These are phyloP conservation scores for Lyophyllum semitale DNA, from an alignment of 768 basidiomycete species.

Conservation along the genomic window DNA sequence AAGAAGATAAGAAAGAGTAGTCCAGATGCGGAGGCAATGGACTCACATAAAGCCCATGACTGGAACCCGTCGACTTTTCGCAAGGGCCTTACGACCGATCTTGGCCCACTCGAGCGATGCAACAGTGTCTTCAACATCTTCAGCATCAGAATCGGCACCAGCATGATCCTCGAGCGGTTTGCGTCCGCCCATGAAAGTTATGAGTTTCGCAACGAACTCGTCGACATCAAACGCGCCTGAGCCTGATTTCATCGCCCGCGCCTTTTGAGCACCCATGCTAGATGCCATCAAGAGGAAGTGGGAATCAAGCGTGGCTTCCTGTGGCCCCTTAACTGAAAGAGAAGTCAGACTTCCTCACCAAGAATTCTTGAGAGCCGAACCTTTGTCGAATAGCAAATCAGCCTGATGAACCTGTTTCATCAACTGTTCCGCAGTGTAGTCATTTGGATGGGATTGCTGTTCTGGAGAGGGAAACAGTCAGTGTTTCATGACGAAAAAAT, in stretches of 20 bases:
- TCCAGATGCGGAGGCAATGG: background rate
- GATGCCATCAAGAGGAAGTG: conserved; percentile 76
- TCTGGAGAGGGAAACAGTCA: conserved; percentile 24
- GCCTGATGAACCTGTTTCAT: conserved; percentile 57
- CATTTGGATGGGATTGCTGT: conserved; percentile 53
- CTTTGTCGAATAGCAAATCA: conserved; percentile 65
- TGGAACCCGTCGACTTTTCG: conserved; percentile 77
- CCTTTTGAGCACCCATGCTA: conserved; percentile 80
- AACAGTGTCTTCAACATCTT: conserved; percentile 47
- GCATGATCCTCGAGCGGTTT: conserved; percentile 43
- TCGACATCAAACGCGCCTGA: conserved; percentile 89
- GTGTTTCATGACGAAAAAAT: background rate
- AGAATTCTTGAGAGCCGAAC: conserved; percentile 29
- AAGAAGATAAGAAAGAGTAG: conserved; percentile 14
- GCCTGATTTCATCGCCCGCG: conserved; percentile 89
- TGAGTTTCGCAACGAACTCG: conserved; percentile 80
- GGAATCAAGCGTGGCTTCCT: conserved; percentile 91
- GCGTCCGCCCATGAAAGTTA: conserved; percentile 76
- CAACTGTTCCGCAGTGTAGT: conserved; percentile 58
- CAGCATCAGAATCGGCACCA: conserved; percentile 54
- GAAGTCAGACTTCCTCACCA: background rate
- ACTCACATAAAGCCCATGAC: conserved; percentile 87
- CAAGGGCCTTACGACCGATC: conserved; percentile 82
- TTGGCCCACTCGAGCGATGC: conserved; percentile 76
- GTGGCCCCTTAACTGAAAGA: conserved; percentile 68